Evolutionary conservation across 148 eudicot species (phyloP).

Genomic region (Pharnaceum exiguum): DNA sequence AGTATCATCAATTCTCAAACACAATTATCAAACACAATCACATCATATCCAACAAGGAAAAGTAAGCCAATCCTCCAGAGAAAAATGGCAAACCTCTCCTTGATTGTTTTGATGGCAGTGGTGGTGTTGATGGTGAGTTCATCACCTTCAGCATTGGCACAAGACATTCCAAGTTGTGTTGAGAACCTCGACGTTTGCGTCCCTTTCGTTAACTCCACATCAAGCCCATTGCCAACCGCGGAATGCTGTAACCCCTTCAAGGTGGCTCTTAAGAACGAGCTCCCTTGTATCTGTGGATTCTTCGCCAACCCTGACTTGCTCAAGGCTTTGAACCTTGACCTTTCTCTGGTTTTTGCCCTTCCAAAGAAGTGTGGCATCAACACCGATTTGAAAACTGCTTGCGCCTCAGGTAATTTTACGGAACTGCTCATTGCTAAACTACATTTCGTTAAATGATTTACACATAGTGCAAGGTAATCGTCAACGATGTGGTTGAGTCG

Average conservation of each 20-base stretch:
- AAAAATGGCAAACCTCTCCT: background rate
- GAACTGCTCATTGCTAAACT: no score
- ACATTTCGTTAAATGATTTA: no score
- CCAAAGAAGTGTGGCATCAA: conserved; percentile 14
- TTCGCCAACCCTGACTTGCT: background rate
- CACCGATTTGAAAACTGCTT: background rate
- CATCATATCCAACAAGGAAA: background rate
- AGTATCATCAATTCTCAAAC: no score
- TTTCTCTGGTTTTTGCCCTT: conserved; percentile 1
- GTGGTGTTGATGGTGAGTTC: background rate
- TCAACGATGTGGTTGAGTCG: no score
- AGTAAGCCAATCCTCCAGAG: no score
- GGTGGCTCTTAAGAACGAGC: background rate
- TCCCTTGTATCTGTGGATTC: conserved; percentile 12
- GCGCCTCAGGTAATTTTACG: no score
- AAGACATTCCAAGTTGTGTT: conserved; percentile 1
- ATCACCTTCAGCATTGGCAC: background rate
- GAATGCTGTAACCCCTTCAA: conserved; percentile 14
- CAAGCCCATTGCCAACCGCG: background rate
- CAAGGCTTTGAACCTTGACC: conserved; percentile 3
- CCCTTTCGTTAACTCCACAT: background rate
- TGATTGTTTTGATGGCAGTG: background rate
- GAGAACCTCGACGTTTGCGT: background rate
- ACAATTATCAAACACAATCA: no score
- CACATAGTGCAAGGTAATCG: no score